Base-by-base conservation (phyloP, 352 stramenopile genomes). In the Globisporangium mamillatum region DNA sequence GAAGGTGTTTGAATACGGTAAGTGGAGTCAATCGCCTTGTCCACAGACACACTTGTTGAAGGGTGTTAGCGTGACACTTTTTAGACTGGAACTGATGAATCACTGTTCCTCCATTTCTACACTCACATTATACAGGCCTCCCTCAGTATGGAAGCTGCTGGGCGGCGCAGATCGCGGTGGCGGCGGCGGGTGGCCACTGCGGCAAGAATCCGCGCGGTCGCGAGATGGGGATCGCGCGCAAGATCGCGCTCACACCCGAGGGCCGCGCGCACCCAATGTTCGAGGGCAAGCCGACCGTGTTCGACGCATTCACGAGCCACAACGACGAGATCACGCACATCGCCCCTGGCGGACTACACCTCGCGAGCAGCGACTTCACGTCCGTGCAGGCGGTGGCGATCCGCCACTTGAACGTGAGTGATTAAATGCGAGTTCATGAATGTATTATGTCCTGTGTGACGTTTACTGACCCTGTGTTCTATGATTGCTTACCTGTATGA, bases 241-340 rank as follows among this genome's bases (percentile, higher is more conserved):
- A 94, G 72, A 94, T 94, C 66, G 63, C 76, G 55, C 74, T 94
- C 25, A 84, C 86, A 52, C 81, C 86, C 5, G 84, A 91, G 58
- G 86, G 86, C 46, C 84, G 86, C 44, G 77, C 80, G 53, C 86
- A 94, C 70, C 84, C 86, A 14, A 92, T 94, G 84, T 94, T 82
- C 63, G 84, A 94, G 38, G 85, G 85, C 66, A 93, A 93, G 54
- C 82, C 87, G 50, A 82, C 75, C 10, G 87, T 94, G 25, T 94
- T 92, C 72, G 84, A 91, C 52, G 84, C 83, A 18, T 93, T 93
- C 71, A 92, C 79, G 59, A 92, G 81, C 70, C 87, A 94, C 73
- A 91, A 92, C 60, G 87, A 94, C 65, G 83, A 94, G 74, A 77
- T 92, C 66, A 93, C 85, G 50, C 81, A 93, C 76, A 80, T 93